Evolutionary conservation across 371 early-diverging fungal genomes (phyloP), one percentile per base, ranked within the genome.

Genomic region (Lichtheimia ornata): DNA sequence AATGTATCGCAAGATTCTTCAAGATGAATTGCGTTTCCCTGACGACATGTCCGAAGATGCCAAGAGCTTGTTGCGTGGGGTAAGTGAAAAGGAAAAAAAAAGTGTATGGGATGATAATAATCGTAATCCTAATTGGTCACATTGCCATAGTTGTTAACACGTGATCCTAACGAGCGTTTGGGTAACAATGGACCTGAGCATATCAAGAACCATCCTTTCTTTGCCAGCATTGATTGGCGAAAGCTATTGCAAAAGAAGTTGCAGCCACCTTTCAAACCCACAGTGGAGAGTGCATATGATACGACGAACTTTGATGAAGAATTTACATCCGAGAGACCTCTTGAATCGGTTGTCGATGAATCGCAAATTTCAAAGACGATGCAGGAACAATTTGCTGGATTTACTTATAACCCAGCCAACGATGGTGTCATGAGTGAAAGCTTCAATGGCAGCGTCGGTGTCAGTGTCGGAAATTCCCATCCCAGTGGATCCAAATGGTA

Each of bases 331-430:
- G 97, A 97, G 70, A 80, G 82, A 14, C 94, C 97, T 3, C 77
- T 82, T 55, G 97, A 96, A 70, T 96, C 97, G 6, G 81, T 92
- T 35, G 86, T 84, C 9, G 90, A 92, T 35, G 92, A 89, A 56
- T 85, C 91, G 2, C 84, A 88, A 49, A 82, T 97, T 53, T 90
- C 94, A 7, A 92, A 92, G 66, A 90, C 94, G 3, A 86, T 96
- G 62, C 98, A 97, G 74, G 84, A 92, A 56, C 96, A 96, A 80
- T 97, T 97, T 82, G 88, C 83, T 57, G 98, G 98, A n/a, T 97
- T 97, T 42, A 77, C 77, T 20, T 77, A 71, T 61, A 77, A 77
- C 56, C 77, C 77, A 15, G 72, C 69, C 49, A 73, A 77, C 56
- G 77, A 76, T 50, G 71, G 71, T 61, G 70, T 75, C 22, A 73